phyloP scores from a whole-genome alignment of 495 filamentous ascomycete species.

The Daldinia bambusicola region DNA sequence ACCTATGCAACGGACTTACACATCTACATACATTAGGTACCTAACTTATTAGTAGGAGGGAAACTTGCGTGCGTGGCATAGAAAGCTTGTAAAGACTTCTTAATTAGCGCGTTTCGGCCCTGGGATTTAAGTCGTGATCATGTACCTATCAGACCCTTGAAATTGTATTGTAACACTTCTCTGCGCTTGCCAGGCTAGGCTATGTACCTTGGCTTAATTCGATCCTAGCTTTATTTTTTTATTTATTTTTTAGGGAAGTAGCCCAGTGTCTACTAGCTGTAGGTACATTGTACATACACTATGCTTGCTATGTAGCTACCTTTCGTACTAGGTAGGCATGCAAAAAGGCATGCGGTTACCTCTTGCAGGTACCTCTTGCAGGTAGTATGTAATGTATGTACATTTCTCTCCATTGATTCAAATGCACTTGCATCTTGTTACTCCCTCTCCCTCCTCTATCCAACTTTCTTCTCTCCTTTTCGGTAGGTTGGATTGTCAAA shows the following conservation, averaged over 20 bases:
- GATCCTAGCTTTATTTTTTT: slow-evolving; percentile 3
- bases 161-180: not conserved
- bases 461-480: slow-evolving; percentile 40
- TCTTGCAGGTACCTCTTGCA: too few species aligned
- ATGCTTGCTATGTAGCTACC: too few species aligned
- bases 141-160: slow-evolving; percentile 26
- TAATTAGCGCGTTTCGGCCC: slow-evolving; percentile 24
- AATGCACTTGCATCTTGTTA: not conserved
- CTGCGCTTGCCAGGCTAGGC: not conserved
- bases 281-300: slow-evolving; percentile 10
- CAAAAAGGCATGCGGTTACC: not conserved
- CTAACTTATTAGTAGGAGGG: not conserved
- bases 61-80: slow-evolving; percentile 6
- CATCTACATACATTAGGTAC: too few species aligned
- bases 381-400: slow-evolving; percentile 4
- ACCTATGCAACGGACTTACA: too few species aligned
- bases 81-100: not conserved
- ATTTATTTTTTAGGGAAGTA: too few species aligned
- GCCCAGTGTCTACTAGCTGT: too few species aligned
- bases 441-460: slow-evolving; percentile 6
- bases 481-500: slow-evolving; percentile 23
- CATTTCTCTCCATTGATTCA: slow-evolving; percentile 19
- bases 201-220: not conserved
- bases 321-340: not conserved
- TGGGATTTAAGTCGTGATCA: slow-evolving; percentile 10